These are phyloP conservation scores for Naganishia friedmannii DNA, from an alignment of 768 basidiomycete genomes.

Conservation along the genomic window DNA sequence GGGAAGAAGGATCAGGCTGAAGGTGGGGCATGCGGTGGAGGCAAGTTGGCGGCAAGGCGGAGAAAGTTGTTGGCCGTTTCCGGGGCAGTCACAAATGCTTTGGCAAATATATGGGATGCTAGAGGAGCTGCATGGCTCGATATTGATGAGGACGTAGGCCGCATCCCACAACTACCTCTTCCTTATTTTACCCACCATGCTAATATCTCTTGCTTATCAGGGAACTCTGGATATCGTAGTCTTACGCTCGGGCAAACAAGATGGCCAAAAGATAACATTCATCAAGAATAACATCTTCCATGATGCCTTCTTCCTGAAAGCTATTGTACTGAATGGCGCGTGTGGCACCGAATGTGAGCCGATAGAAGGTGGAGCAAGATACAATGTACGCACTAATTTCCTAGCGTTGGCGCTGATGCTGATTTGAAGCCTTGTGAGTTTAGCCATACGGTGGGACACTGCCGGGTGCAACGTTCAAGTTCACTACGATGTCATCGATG, in stretches of 20 bases:
- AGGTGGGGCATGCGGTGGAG: slow-evolving; percentile 25
- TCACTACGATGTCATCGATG: slow-evolving; percentile 87
- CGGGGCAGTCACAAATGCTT: slow-evolving; percentile 59
- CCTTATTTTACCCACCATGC: neutral
- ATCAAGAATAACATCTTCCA: slow-evolving; percentile 97
- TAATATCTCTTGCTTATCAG: slow-evolving; percentile 53
- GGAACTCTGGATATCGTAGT: slow-evolving; percentile 89
- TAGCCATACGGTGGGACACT: slow-evolving; percentile 93
- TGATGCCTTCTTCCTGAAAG: slow-evolving; percentile 97
- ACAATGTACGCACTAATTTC: slow-evolving; percentile 63
- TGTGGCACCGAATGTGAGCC: slow-evolving; percentile 72
- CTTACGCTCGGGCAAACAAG: slow-evolving; percentile 71
- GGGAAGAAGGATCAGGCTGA: slow-evolving; percentile 36
- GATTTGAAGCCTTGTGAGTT: too few species aligned
- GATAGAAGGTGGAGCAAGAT: slow-evolving; percentile 61
- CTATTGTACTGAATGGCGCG: slow-evolving; percentile 90
- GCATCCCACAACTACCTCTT: neutral
- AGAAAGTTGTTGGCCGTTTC: slow-evolving; percentile 64
- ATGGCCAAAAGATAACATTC: slow-evolving; percentile 61
- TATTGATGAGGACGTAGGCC: slow-evolving; percentile 87
- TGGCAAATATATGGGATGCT: slow-evolving; percentile 73
- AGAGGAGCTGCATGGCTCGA: slow-evolving; percentile 77
- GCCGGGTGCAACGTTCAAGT: slow-evolving; percentile 93
- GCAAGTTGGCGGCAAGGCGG: slow-evolving; percentile 52
- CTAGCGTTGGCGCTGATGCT: neutral